These are phyloP conservation scores for Lophiostoma macrostomum DNA, from an alignment of 495 filamentous ascomycete species.

Conservation along the genomic window DNA sequence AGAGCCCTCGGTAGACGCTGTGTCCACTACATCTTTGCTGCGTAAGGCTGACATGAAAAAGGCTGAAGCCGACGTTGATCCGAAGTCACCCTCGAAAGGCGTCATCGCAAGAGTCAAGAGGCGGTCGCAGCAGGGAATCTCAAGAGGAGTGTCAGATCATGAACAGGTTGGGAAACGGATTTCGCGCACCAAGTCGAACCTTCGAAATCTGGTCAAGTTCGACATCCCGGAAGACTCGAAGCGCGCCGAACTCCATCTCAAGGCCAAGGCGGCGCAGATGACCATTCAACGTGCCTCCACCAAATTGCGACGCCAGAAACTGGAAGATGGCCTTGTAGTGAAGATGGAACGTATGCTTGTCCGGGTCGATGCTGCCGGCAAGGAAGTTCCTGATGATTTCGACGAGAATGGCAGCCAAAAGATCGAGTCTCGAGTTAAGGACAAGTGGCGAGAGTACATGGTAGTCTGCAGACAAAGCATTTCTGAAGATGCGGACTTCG, in stretches of 20 bases:
- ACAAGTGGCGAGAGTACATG: slow-evolving; percentile 72
- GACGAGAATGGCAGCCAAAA: slow-evolving; percentile 64
- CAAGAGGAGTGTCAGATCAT: neutral
- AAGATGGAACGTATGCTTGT: slow-evolving; percentile 77
- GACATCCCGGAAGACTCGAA: slow-evolving; percentile 34
- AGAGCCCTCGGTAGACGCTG: slow-evolving; percentile 28
- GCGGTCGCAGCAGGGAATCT: slow-evolving; percentile 11
- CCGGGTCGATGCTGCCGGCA: slow-evolving; percentile 56
- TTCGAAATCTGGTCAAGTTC: slow-evolving; percentile 33
- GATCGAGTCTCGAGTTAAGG: slow-evolving; percentile 57
- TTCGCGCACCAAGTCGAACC: slow-evolving; percentile 19
- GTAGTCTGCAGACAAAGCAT: slow-evolving; percentile 63
- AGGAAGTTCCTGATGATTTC: slow-evolving; percentile 60
- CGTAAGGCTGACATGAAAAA: slow-evolving; percentile 29
- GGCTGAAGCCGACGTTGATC: slow-evolving; percentile 2
- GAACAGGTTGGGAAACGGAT: neutral
- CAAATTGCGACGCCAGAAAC: slow-evolving; percentile 30
- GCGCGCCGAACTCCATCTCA: slow-evolving; percentile 33
- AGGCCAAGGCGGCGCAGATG: slow-evolving; percentile 34
- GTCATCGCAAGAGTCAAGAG: slow-evolving; percentile 24
- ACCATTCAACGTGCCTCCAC: slow-evolving; percentile 30
- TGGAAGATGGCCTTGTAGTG: slow-evolving; percentile 61
- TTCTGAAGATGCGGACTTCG: slow-evolving; percentile 54
- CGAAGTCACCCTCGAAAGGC: slow-evolving; percentile 12
- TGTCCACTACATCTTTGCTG: slow-evolving; percentile 30